Evolutionary conservation across 129 eudicot genomes (phyloP).

Genomic region (Artemisia argyi): DNA sequence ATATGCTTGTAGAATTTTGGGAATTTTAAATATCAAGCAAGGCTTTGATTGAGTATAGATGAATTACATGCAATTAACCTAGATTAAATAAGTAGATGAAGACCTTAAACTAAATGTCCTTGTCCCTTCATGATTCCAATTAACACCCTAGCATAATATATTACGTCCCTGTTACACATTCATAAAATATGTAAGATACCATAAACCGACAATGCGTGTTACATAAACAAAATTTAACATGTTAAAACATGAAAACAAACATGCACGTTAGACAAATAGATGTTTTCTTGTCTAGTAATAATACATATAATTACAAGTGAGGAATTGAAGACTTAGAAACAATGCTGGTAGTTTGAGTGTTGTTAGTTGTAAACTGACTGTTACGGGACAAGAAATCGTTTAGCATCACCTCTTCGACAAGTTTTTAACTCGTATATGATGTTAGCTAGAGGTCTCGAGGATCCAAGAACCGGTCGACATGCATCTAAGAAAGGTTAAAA

Average conservation of each 20-base stretch:
- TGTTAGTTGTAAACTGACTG: not conserved
- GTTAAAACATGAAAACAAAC: not conserved
- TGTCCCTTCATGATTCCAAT: slow-evolving; percentile 33
- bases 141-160: slow-evolving; percentile 28
- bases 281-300: not conserved
- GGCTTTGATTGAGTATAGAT: slow-evolving; percentile 22
- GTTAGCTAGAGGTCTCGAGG: slow-evolving; percentile 7
- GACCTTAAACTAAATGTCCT: slow-evolving; percentile 19
- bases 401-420: not conserved
- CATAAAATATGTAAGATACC: not conserved
- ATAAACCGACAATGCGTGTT: not conserved
- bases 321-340: no score
- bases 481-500: not conserved
- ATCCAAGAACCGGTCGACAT: slow-evolving; percentile 1
- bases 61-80: slow-evolving; percentile 23
- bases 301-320: not conserved
- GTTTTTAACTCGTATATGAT: not conserved
- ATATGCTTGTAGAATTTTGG: slow-evolving; percentile 20
- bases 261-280: slow-evolving; percentile 2
- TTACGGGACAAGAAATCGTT: not conserved
- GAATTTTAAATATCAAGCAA: not conserved
- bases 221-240: not conserved
- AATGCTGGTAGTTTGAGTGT: not conserved
- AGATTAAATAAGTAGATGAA: slow-evolving; percentile 26
- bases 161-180: not conserved